A percentile compares a stretch with the other conserved stretches of the same genome.
Evolutionary conservation across 2,329 filamentous ascomycete species (phyloP).

Genomic region (Ramichloridium luteum): DNA sequence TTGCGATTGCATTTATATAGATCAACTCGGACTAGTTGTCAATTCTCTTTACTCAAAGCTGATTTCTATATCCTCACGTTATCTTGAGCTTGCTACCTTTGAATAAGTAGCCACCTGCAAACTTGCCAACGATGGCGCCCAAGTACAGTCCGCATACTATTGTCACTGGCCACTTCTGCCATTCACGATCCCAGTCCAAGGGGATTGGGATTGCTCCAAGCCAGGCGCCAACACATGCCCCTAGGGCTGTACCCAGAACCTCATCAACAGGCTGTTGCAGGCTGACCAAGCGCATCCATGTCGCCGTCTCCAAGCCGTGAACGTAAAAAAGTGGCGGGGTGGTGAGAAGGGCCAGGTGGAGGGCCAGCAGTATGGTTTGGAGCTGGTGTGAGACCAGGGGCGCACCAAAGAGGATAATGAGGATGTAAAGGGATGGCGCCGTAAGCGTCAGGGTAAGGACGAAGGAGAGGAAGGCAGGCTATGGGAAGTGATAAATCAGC

Average conservation of each 20-base stretch:
- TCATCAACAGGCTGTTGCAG: constrained; percentile 67
- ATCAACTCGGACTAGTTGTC: too few relatives aligned
- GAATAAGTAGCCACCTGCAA: constrained; percentile 40
- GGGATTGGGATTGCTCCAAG: constrained; percentile 89
- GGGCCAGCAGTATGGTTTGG: constrained; percentile 68
- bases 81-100: constrained; percentile 34
- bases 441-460: constrained; percentile 43
- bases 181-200: constrained; percentile 96
- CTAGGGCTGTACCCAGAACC: constrained; percentile 70
- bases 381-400: constrained; percentile 69
- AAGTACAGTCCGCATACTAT: constrained; percentile 72
- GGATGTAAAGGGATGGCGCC: constrained; percentile 44
- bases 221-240: constrained; percentile 73
- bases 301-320: constrained; percentile 60
- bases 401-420: constrained; percentile 80
- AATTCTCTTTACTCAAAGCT: too few relatives aligned
- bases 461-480: constrained; percentile 63
- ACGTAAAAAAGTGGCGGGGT: constrained; percentile 74
- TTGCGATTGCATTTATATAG: too few relatives aligned
- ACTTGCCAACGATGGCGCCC: constrained; percentile 61
- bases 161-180: constrained; percentile 96
- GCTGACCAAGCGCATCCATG: constrained; percentile 59
- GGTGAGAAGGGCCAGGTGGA: constrained; percentile 68
- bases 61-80: too few relatives aligned
- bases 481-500: constrained; percentile 4